These are phyloP conservation scores for Candida suzukii DNA, from an alignment of 805 yeast genomes.

Conservation along the genomic window DNA sequence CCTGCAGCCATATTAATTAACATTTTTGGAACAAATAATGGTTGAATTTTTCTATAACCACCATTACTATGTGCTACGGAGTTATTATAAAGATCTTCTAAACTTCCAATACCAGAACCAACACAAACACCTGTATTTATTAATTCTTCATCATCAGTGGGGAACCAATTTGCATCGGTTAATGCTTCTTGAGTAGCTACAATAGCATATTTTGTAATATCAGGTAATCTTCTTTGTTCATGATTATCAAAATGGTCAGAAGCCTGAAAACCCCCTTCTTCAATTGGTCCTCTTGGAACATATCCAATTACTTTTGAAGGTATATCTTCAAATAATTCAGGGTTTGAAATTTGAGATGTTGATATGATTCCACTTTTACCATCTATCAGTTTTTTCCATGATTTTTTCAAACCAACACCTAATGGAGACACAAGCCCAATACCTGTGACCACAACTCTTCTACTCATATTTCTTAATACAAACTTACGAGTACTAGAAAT, in stretches of 20 bases:
- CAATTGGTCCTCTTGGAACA: slow-evolving; percentile 39
- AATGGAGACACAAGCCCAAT: slow-evolving; percentile 82
- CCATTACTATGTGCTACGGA: slow-evolving; percentile 39
- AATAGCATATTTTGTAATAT: slow-evolving; percentile 71
- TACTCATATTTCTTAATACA: too few relatives aligned
- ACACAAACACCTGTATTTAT: slow-evolving; percentile 64
- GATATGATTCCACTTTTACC: slow-evolving; percentile 55
- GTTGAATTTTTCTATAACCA: slow-evolving; percentile 70
- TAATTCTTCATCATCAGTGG: slow-evolving; percentile 28
- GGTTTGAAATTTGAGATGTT: slow-evolving; percentile 36
- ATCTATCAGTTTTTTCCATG: slow-evolving; percentile 49
- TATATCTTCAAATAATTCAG: slow-evolving; percentile 41
- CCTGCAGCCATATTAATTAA: slow-evolving; percentile 94
- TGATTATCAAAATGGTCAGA: slow-evolving; percentile 38
- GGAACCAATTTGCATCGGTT: slow-evolving; percentile 51
- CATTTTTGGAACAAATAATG: slow-evolving; percentile 78
- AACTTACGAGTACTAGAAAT: too few relatives aligned
- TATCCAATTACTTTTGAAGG: slow-evolving; percentile 74
- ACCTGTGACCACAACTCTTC: slow-evolving; percentile 88
- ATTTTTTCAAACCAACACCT: slow-evolving; percentile 55
- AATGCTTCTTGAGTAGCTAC: slow-evolving; percentile 76
- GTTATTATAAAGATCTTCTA: slow-evolving; percentile 65
- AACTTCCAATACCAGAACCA: slow-evolving; percentile 90
- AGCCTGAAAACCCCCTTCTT: slow-evolving; percentile 45
- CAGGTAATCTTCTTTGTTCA: slow-evolving; percentile 58